Base-by-base conservation (phyloP, 129 eudicot genomes). In the Flaveria bidentis region DNA sequence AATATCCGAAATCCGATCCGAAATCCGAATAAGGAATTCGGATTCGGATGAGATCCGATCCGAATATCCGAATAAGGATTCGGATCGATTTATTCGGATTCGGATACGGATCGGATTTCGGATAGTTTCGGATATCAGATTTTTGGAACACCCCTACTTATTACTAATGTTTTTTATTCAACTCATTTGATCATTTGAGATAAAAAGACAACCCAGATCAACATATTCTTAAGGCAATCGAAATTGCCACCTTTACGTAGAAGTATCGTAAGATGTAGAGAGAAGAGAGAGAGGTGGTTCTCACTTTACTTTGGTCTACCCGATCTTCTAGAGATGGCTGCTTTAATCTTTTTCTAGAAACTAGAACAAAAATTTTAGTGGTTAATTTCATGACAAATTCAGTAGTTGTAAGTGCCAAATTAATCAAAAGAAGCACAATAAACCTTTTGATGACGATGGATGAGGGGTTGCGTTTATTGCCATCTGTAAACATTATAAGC, bases 401-500 rank as follows among this genome's bases (percentile, higher is more conserved):
- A 51, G 70, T 46, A 20, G 73, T 12, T 30, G 25, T 42, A 15
- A n/a, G 70, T 8, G 71, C 47, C 46, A 53, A 20, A 47, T 73
- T 17, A 68, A 71, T 68, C 61, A 69, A 50, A 62, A 70, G 49
- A 20, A 55, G 62, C 61, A 77, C 61, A 57, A 55, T 51, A 42
- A 84, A 87, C 91, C 91, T 84, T 84, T 87, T 42, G 80, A 74
- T 52, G 84, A 60, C 9, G 63, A 51, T 16, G 84, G 66, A 60
- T 44, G 71, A 22, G 66, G 60, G 51, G 77, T 16, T 75, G 68
- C 67, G 61, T 55, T 49, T 65, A 85, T 68, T 67, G 85, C 73
- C 83, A 80, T 82, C 92, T 85, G 89, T 57, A 82, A 83, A 62
- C 41, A 63, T 63, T 26, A 71, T 26, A 82, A 76, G 47, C 17